Evolutionary conservation across 1,139 yeast genomes (phyloP), one percentile per base, ranked within the genome.

Genomic region (Pichia sp.): DNA sequence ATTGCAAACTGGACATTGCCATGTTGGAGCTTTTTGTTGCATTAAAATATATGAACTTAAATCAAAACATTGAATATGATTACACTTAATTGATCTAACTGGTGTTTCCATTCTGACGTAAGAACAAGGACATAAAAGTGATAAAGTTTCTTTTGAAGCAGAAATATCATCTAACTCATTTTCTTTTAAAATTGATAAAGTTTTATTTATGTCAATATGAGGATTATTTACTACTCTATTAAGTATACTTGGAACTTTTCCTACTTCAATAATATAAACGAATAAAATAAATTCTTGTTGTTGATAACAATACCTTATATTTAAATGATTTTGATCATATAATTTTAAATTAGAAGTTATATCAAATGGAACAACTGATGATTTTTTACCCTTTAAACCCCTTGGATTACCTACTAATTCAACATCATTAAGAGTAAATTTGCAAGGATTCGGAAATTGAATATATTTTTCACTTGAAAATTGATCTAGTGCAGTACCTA

Each of bases 21-120:
- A 82, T 0, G 78, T 71, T 0, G 89, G 80, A 1, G 76, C 67
- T 55, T 78, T 82, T 40, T 69, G 66, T 56, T 83, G 92, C 29
- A 81, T 67, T 48, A 74, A 71, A 12, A 84, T 56, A 56, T 72
- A 84, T 42, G 80, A 74, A 27, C 68, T 59, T 0, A 80, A 82
- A 62, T 84, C 94, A 62, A 83, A 83, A 55, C 92, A 83, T 55
- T 78, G 82, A n/a, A 80, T 62, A 59, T 84, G 94, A 34, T 73
- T 66, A 61, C 92, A 84, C 45, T 64, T 68, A 0, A 70, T 64
- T 2, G 86, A 75, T 53, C 78, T 76, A 2, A 73, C 75, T 0
- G 94, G 92, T 48, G 70, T 64, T 46, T 68, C 67, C 72, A 84
- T 77, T 49, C 80, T 67, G 12, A 74, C 69, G 52, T 74, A 78